These are phyloP conservation scores for Odonthalia washingtoniensis DNA, from an alignment of 31 red algal genomes.

Conservation along the genomic window DNA sequence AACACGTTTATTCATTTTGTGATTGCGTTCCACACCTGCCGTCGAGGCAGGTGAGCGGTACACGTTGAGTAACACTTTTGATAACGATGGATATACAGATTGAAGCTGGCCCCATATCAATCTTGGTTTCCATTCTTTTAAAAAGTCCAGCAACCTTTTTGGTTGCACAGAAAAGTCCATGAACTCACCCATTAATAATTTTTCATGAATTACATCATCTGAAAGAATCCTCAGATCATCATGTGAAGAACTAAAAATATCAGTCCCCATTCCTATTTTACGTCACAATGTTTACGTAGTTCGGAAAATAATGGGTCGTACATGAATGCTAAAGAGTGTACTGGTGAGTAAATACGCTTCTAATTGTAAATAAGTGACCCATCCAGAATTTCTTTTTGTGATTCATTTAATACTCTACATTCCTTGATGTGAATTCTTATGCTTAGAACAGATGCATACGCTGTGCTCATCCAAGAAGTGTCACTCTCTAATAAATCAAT, in stretches of 20 bases:
- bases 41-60: slow-evolving; percentile 10
- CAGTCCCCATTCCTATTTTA: not conserved
- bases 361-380: not conserved
- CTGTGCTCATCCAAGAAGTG: not conserved
- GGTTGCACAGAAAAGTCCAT: not conserved
- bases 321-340: slow-evolving; percentile 5
- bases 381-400: not conserved
- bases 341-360: slow-evolving; percentile 26
- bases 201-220: not conserved
- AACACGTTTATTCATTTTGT: slow-evolving; percentile 23
- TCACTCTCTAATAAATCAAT: slow-evolving; percentile 8
- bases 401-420: not conserved
- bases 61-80: not conserved
- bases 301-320: not conserved
- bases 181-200: not conserved
- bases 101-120: slow-evolving; percentile 47
- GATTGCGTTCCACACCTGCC: slow-evolving; percentile 23
- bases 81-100: not conserved
- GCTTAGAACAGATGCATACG: not conserved
- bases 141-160: not conserved
- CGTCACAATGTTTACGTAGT: not conserved
- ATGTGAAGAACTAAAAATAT: not conserved
- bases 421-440: not conserved
- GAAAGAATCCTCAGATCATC: not conserved
- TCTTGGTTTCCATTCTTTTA: not conserved